Evolutionary conservation across 768 basidiomycete species (phyloP).

Genomic region (Kwoniella shandongensis): DNA sequence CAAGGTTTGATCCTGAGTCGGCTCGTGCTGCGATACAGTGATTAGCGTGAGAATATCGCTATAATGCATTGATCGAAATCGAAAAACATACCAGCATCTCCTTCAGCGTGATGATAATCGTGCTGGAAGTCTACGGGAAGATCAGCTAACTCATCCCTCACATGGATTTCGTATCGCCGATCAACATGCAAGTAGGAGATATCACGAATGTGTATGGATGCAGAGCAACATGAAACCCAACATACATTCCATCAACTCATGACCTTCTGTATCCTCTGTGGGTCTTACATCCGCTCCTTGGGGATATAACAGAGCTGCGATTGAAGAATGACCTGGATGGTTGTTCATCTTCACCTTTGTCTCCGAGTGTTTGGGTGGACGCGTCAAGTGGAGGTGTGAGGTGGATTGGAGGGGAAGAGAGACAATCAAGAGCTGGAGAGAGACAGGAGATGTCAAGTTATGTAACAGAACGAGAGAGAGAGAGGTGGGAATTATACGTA

Average conservation of each 20-base stretch:
- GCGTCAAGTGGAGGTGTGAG: conserved; percentile 15
- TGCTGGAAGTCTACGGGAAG: conserved; percentile 11
- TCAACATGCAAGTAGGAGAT: no score
- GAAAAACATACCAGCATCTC: not conserved
- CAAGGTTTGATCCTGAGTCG: not conserved
- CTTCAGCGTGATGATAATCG: conserved; percentile 9
- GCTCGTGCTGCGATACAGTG: not conserved
- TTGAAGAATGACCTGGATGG: conserved; percentile 9
- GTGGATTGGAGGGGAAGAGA: not conserved
- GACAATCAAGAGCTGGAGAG: no score
- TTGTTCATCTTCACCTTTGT: no score
- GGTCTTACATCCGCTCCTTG: conserved; percentile 3
- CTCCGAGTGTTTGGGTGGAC: no score
- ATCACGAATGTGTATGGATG: no score
- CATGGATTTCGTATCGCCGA: no score
- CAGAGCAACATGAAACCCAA: not conserved
- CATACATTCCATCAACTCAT: conserved; percentile 20
- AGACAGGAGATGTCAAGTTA: conserved; percentile 12
- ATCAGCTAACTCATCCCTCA: no score
- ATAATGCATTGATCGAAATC: no score
- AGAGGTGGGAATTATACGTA: not conserved
- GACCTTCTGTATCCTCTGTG: conserved; percentile 6
- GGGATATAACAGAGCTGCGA: conserved; percentile 10
- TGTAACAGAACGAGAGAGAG: conserved; percentile 16
- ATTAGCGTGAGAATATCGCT: no score